Evolutionary conservation across 768 basidiomycete species (phyloP).

Genomic region (Phanerodontia chrysosporium): DNA sequence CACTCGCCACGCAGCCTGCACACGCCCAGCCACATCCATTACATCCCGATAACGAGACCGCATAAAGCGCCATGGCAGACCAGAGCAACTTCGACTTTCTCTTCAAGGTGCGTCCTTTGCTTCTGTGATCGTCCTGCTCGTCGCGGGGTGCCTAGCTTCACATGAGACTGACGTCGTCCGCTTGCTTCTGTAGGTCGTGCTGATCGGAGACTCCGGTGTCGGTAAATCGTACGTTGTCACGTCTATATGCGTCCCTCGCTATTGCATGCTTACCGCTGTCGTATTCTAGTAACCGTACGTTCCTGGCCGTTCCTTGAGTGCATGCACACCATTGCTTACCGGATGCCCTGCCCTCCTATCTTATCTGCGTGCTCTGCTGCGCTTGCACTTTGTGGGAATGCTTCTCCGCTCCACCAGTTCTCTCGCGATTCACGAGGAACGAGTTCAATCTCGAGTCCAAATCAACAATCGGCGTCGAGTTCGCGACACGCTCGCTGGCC

Average conservation of each 20-base stretch:
- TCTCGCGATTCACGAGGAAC: constrained; percentile 98
- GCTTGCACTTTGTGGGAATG: not conserved
- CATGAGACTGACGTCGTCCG: not conserved
- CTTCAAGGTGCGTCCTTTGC: constrained; percentile 73
- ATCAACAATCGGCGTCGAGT: constrained; percentile 99
- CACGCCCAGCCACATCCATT: not conserved
- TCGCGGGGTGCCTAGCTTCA: not conserved
- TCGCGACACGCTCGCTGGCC: constrained; percentile 91
- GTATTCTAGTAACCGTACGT: constrained; percentile 57
- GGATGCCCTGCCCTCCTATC: not conserved
- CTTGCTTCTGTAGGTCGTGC: constrained; percentile 66
- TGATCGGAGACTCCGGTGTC: constrained; percentile 98
- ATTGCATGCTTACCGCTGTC: not conserved
- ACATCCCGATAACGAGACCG: not conserved
- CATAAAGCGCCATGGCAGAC: constrained; percentile 63
- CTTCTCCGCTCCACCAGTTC: constrained; percentile 53
- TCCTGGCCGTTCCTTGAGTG: not conserved
- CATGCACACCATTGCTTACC: not conserved
- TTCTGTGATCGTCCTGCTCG: not conserved
- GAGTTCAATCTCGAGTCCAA: constrained; percentile 99
- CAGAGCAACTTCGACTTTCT: constrained; percentile 97
- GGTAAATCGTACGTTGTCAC: constrained; percentile 89
- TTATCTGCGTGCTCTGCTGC: constrained; percentile 8
- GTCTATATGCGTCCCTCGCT: constrained; percentile 3
- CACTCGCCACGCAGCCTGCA: not conserved